A percentile compares a stretch with the other conserved stretches of the same genome.
phyloP scores from a whole-genome alignment of 2,329 filamentous ascomycete genomes.

The Fusarium sterilihyphosum region DNA sequence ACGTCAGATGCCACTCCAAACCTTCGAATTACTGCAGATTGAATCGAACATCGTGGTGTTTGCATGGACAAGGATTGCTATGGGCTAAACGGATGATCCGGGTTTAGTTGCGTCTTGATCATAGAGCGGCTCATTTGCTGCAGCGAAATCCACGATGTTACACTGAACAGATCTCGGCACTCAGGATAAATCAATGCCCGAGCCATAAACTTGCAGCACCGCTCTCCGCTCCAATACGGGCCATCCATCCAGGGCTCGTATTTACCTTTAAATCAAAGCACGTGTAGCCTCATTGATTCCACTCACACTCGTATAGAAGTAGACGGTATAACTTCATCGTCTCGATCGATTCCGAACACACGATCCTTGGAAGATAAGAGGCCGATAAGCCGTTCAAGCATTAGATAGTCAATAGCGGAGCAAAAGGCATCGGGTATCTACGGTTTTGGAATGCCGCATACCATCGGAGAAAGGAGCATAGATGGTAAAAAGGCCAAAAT shows the following conservation, averaged over 20 bases:
- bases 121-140: not conserved
- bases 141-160: not conserved
- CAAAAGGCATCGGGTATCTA: too few relatives aligned
- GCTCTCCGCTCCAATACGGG: not conserved
- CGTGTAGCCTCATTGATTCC: not conserved
- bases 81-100: not conserved
- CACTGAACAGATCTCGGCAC: not conserved
- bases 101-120: too few relatives aligned
- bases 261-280: accelerated
- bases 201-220: not conserved
- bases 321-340: not conserved
- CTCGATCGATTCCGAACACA: too few relatives aligned
- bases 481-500: too few relatives aligned
- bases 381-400: too few relatives aligned
- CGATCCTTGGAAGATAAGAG: not conserved
- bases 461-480: too few relatives aligned
- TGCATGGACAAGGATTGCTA: accelerated
- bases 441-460: too few relatives aligned
- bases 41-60: accelerated
- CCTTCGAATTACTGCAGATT: too few relatives aligned
- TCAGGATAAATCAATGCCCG: not conserved
- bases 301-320: not conserved
- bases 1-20: not conserved
- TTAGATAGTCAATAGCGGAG: too few relatives aligned
- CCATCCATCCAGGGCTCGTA: not conserved